Evolutionary conservation across 371 early-diverging fungal genomes (phyloP).

Genomic region (Mucor racemosus): DNA sequence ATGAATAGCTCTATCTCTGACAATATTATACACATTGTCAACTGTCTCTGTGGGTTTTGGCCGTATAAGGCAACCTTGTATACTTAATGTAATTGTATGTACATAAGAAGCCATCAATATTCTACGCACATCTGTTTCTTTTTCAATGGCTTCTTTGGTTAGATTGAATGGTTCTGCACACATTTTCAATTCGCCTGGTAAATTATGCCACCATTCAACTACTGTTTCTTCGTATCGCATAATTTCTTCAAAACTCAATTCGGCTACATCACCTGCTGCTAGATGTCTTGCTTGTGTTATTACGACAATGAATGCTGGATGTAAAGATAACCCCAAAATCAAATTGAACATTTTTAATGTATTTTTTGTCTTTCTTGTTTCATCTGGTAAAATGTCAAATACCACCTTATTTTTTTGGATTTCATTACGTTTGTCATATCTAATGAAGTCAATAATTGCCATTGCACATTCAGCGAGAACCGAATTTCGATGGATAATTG

Average conservation of each 20-base stretch:
- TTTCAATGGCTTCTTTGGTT: conserved; percentile 15
- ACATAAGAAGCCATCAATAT: conserved; percentile 15
- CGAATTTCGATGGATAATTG: conserved; percentile 17
- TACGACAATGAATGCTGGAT: conserved; percentile 2
- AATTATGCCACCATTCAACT: conserved; percentile 23
- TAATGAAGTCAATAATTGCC: conserved; percentile 5
- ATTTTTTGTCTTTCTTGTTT: neutral
- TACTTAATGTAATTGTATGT: conserved; percentile 10
- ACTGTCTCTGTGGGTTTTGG: conserved; percentile 1
- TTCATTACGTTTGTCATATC: neutral
- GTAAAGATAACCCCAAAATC: neutral
- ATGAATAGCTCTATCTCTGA: conserved; percentile 17
- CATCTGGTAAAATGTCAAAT: conserved; percentile 26
- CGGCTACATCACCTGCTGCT: conserved; percentile 11
- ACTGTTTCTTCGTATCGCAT: conserved; percentile 11
- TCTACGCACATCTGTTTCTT: conserved; percentile 5
- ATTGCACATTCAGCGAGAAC: neutral
- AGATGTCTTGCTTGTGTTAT: conserved; percentile 5
- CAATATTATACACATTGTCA: conserved; percentile 4
- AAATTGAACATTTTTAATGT: conserved; percentile 8
- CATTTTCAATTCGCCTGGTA: conserved; percentile 22
- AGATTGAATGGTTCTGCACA: conserved; percentile 11
- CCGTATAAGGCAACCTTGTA: conserved; percentile 15
- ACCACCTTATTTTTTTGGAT: neutral
- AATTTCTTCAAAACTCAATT: conserved; percentile 22